phyloP scores from a whole-genome alignment of 495 filamentous ascomycete genomes.

The Hypoxylon subgilvum region DNA sequence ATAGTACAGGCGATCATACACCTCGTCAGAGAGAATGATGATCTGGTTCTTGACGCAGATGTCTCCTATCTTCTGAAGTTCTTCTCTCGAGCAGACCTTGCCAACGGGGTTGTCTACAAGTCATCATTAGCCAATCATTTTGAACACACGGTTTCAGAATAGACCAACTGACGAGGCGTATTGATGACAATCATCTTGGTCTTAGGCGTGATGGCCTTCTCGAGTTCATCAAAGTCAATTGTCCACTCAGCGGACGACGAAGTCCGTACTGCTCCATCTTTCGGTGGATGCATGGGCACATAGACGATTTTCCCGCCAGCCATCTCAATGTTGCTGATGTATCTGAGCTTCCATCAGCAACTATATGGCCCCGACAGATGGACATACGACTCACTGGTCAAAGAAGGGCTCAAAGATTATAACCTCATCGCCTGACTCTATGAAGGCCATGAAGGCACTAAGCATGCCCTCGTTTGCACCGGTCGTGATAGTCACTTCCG shows the following conservation, averaged over 20 bases:
- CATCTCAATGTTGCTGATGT: constrained; percentile 98
- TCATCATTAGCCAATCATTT: constrained; percentile 26
- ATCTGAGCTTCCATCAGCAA: constrained; percentile 53
- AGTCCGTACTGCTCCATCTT: constrained; percentile 76
- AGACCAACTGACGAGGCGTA: constrained; percentile 55
- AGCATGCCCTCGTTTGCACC: constrained; percentile 98
- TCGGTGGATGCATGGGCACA: constrained; percentile 90
- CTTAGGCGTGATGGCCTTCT: constrained; percentile 78
- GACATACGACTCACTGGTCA: constrained; percentile 75
- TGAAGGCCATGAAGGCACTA: constrained; percentile 95
- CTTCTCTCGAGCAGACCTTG: constrained; percentile 85
- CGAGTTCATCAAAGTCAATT: constrained; percentile 82
- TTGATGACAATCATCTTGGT: constrained; percentile 96
- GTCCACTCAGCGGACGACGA: constrained; percentile 87
- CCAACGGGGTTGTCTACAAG: constrained; percentile 86
- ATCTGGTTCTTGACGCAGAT: constrained; percentile 93
- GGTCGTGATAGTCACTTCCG: constrained; percentile 92
- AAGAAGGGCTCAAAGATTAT: constrained; percentile 99
- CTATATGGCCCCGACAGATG: neutral
- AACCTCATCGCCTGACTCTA: constrained; percentile 93
- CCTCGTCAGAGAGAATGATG: constrained; percentile 93
- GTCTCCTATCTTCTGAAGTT: constrained; percentile 84
- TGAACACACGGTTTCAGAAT: neutral
- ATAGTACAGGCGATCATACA: constrained; percentile 96
- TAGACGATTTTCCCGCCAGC: constrained; percentile 92